Base-by-base conservation (phyloP, 2,329 filamentous ascomycete genomes). In the Trichoderma oligosporum region DNA sequence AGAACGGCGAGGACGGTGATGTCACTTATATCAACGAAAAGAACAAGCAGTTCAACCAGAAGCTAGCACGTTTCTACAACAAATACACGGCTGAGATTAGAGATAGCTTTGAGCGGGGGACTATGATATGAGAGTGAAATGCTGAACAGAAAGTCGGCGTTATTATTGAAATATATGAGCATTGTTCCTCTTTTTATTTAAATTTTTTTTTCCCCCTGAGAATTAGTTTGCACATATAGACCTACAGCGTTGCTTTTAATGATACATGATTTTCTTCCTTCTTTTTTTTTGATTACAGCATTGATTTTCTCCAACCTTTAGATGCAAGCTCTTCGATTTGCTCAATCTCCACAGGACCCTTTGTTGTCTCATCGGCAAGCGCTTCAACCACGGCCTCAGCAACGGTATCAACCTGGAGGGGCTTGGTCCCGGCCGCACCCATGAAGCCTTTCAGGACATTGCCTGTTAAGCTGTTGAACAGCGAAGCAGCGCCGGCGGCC, bases 31-130 rank as follows among this genome's bases (percentile, higher is more conserved):
- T 99, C 82, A 99, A 99, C 76, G 91, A 97, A 76, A 97, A 99
- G 87, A 99, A 99, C 81, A 97, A 97, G 81, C 91, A 97, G 80
- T 99, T 99, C 79, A 99, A 99, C 84, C 86, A 96, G 78, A 97
- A 99, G 78, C 78, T 99, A 73, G 81, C 88, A 54, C 82, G 94
- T 64, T 99, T 97, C 77, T 99, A 99, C 76, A 94, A 99, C 77
- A 96, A 96, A 79, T 99, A 99, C 74, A 99, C 94, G 44, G 85
- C 89, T 29, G 94, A 99, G 72, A 97, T 99, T 66, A 81, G 94
- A 69, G 94, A 99, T 70, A 97, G 89, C 73, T 99, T 99, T 71
- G 94, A 99, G 81, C 84, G 94, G 62, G 94, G 94, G 16, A 97
- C 94, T 3, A 95, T 95, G 82, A 94, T 97, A 71, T 97, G 54